phyloP scores from a whole-genome alignment of 345 rosid species.

The Lepidium africanum region DNA sequence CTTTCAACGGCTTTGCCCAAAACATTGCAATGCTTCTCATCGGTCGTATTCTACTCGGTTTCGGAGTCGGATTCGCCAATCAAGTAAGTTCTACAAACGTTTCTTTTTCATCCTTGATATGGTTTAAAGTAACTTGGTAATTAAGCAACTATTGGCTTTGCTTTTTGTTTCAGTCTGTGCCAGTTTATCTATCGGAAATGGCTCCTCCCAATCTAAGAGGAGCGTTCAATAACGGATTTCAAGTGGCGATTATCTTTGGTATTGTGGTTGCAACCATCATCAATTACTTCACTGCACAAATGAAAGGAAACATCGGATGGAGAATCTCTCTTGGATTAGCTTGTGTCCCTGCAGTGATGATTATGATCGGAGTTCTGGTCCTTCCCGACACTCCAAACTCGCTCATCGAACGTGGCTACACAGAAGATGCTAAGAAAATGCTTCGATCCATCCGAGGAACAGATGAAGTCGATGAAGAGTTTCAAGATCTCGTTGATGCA shows the following conservation, averaged over 20 bases:
- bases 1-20: constrained; percentile 52
- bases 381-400: constrained; percentile 81
- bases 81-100: constrained; percentile 36
- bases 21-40: constrained; percentile 48
- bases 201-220: constrained; percentile 71
- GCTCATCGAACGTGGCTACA: constrained; percentile 55
- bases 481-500: constrained; percentile 52
- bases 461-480: constrained; percentile 46
- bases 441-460: constrained; percentile 52
- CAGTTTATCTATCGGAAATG: constrained; percentile 76
- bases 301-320: constrained; percentile 64
- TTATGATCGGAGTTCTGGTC: constrained; percentile 51
- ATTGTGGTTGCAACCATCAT: constrained; percentile 58
- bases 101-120: background rate
- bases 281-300: constrained; percentile 49
- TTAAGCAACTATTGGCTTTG: background rate
- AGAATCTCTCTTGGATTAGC: constrained; percentile 65
- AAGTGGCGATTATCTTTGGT: constrained; percentile 67
- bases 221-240: constrained; percentile 75
- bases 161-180: constrained; percentile 45
- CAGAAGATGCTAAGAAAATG: constrained; percentile 55
- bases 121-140: background rate
- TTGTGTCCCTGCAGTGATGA: constrained; percentile 57
- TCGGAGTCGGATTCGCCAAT: constrained; percentile 84
- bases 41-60: constrained; percentile 67